These are phyloP conservation scores for Yamadazyma sp. DNA, from an alignment of 1,139 yeast genomes.

Conservation along the genomic window DNA sequence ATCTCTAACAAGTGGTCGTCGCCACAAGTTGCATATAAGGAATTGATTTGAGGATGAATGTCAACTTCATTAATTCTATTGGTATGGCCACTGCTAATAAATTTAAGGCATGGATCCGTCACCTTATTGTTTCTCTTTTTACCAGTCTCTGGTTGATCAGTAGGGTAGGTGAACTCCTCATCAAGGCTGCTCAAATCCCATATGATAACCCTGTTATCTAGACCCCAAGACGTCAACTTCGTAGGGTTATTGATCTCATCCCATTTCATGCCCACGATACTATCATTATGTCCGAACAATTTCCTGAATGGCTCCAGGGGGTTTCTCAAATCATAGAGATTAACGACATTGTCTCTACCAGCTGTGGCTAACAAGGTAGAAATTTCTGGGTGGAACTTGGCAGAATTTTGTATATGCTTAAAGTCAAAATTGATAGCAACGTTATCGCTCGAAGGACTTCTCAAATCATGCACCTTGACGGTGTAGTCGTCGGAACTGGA, in stretches of 20 bases:
- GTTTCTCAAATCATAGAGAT: conserved; percentile 52
- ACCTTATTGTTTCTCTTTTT: conserved; percentile 26
- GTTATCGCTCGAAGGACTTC: conserved; percentile 38
- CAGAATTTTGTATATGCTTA: conserved; percentile 48
- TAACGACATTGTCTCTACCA: conserved; percentile 52
- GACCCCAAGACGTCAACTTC: conserved; percentile 45
- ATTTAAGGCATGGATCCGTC: conserved; percentile 59
- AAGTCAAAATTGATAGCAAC: conserved; percentile 47
- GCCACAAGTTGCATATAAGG: conserved; percentile 47
- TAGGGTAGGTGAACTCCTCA: conserved; percentile 44
- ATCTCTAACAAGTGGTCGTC: conserved; percentile 55
- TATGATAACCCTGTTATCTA: conserved; percentile 48
- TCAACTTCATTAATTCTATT: conserved; percentile 51
- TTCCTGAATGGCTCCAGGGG: conserved; percentile 46
- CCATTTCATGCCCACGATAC: conserved; percentile 42
- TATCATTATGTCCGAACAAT: conserved; percentile 50
- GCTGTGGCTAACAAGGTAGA: conserved; percentile 50
- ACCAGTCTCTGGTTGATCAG: conserved; percentile 21
- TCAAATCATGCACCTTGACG: conserved; percentile 65
- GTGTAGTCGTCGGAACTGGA: conserved; percentile 73
- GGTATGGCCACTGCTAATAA: conserved; percentile 62
- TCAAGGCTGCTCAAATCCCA: conserved; percentile 52
- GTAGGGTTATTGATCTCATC: conserved; percentile 33
- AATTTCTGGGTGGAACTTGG: conserved; percentile 49
- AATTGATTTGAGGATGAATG: conserved; percentile 46